A percentile compares a stretch with the other conserved stretches of the same genome.
Conservation (phyloP, 1,284 basidiomycete species). For the Microbotryum lychnidis-dioicae region DNA sequence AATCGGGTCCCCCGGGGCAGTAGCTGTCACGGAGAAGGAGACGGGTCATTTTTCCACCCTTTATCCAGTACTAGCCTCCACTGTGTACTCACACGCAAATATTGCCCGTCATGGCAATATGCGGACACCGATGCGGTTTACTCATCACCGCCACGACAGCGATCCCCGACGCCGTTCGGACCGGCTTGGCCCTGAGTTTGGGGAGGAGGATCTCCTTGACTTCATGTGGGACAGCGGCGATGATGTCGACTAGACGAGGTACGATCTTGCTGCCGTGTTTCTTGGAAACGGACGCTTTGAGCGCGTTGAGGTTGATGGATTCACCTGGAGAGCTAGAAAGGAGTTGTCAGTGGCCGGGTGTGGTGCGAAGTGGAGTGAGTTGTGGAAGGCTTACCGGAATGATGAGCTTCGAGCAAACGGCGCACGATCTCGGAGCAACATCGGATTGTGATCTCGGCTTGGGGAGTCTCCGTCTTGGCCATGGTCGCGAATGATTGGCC, state of each 20-base stretch:
- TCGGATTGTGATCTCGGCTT: conserved; percentile 81
- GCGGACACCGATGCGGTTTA: conserved; percentile 98
- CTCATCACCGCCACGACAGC: conserved; percentile 99
- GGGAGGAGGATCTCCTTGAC: conserved; percentile 87
- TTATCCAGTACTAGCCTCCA: neutral
- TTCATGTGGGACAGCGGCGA: conserved; percentile 95
- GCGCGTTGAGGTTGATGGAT: conserved; percentile 71
- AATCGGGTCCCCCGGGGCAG: conserved; percentile 97
- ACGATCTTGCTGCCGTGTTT: conserved; percentile 78
- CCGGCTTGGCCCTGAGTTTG: conserved; percentile 85
- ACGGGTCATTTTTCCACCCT: conserved; percentile 3
- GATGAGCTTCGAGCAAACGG: conserved; percentile 83
- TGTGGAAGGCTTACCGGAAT: conserved; percentile 44
- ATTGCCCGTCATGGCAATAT: conserved; percentile 99
- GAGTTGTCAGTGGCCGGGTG: neutral
- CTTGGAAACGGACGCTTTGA: conserved; percentile 82
- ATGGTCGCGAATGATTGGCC: neutral
- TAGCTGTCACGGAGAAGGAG: conserved; percentile 52
- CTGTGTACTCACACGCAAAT: conserved; percentile 74
- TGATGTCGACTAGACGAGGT: conserved; percentile 91
- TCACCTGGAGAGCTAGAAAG: conserved; percentile 36
- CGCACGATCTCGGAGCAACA: conserved; percentile 91
- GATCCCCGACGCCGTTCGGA: conserved; percentile 97
- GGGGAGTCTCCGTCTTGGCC: conserved; percentile 36
- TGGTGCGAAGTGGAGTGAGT: neutral